Base-by-base conservation (phyloP, 1,284 basidiomycete genomes). In the Exobasidium cylindrosporum region DNA sequence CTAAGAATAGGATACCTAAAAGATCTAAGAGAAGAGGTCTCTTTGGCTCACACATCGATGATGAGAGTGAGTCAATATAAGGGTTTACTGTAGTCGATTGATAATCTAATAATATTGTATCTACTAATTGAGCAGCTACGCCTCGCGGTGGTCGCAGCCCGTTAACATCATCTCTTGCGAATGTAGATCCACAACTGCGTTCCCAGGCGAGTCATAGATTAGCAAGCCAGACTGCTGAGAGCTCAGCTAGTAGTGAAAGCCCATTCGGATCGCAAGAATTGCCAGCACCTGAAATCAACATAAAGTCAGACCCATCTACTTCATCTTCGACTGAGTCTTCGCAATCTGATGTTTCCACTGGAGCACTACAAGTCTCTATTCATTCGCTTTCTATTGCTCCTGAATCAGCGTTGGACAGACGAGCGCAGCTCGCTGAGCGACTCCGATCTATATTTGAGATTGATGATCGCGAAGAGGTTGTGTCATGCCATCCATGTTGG, bases 401-500 rank as follows among this genome's bases (percentile, higher is more conserved):
- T 50, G 47, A 7, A 7, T 7, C 24, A n/a, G 49, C 5, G 23
- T 21, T 23, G 14, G 23, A 23, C 30, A 24, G 28, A 28, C n/a
- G 52, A 11, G 60, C 64, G 13, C 63, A 68, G 24, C 63, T 74
- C 14, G 14, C 58, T 2, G 50, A 35, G 14, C 68, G 73, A 62
- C 63, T 74, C 29, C 64, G 60, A 46, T 49, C 56, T 1, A 50
- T 67, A 11, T 74, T 73, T 45, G 58, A 60, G 6, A 54, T 74
- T 0, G 68, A 71, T 10, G 43, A 61, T 14, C 43, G 59, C 14
- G 72, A 74, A 47, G 59, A 53, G 3, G 35, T 74, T 24, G 47
- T 66, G 4, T 56, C 70, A 4, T 62, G 64, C 3, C 68, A 71
- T 35, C 63, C 65, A 2, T 75, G 66, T 46, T 78, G 67, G 75